phyloP scores from a whole-genome alignment of 78 protist genomes.

The Dictyostelium brefeldianum region DNA sequence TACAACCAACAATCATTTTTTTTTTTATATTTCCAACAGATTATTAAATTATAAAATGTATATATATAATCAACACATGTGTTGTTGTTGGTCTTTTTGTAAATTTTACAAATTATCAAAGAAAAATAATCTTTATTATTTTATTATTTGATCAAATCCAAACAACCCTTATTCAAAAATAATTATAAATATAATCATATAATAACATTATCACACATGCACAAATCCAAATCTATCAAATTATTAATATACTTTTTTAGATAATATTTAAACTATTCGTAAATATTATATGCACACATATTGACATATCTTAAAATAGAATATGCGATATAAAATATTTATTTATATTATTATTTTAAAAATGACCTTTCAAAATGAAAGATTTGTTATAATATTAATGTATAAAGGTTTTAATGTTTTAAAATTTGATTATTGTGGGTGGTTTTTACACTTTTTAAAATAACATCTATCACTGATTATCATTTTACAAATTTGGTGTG shows the following conservation, averaged over 20 bases:
- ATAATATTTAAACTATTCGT: too few species aligned
- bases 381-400: neutral
- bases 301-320: neutral
- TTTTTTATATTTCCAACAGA: too few species aligned
- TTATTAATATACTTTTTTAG: too few species aligned
- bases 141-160: neutral
- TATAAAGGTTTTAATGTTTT: neutral
- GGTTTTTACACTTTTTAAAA: slow-evolving; percentile 23
- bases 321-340: neutral
- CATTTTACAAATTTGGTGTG: neutral
- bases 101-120: neutral
- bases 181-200: neutral
- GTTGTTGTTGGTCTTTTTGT: slow-evolving; percentile 7
- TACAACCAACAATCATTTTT: too few species aligned
- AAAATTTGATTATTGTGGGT: neutral
- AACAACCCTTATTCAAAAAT: neutral
- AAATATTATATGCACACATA: too few species aligned
- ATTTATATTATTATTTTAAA: neutral
- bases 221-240: neutral
- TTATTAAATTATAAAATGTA: too few species aligned
- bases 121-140: neutral
- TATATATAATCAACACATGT: too few species aligned
- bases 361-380: slow-evolving; percentile 5
- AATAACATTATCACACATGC: neutral
- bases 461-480: slow-evolving; percentile 10